Percentiles rank a stretch among this genome's conserved stretches.
Evolutionary conservation across 805 yeast genomes (phyloP).

Genomic region (Yamadazyma laniorum): DNA sequence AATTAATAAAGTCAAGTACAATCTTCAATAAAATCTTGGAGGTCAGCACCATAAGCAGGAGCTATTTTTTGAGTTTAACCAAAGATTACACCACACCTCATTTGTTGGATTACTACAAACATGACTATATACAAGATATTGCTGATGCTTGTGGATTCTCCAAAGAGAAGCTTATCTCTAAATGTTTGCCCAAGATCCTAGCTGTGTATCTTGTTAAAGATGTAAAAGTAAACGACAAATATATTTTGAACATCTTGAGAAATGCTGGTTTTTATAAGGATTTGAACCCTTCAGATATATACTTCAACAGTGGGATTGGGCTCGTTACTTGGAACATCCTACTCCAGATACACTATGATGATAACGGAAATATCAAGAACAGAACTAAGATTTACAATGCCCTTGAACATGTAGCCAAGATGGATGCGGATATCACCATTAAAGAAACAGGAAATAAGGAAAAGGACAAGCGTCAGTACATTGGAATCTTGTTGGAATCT

Average conservation of each 20-base stretch:
- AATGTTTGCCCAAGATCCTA: conserved; percentile 50
- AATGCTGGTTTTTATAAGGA: conserved; percentile 49
- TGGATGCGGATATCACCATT: conserved; percentile 11
- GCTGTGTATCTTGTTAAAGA: conserved; percentile 58
- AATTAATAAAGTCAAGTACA: conserved; percentile 57
- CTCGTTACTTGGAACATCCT: conserved; percentile 38
- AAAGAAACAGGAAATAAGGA: conserved; percentile 1
- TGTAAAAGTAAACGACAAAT: conserved; percentile 45
- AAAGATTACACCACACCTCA: conserved; percentile 74
- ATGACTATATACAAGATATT: conserved; percentile 61
- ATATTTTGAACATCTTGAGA: conserved; percentile 51
- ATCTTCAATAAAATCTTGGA: conserved; percentile 61
- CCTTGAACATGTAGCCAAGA: conserved; percentile 38
- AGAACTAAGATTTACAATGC: conserved; percentile 41
- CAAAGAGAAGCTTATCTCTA: conserved; percentile 47
- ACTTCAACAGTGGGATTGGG: conserved; percentile 35
- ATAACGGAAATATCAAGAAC: conserved; percentile 27
- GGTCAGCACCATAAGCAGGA: conserved; percentile 59
- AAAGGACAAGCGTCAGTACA: conserved; percentile 16
- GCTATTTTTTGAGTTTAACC: conserved; percentile 65
- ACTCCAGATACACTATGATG: conserved; percentile 31
- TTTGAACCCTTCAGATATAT: conserved; percentile 30
- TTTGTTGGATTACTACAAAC: conserved; percentile 62
- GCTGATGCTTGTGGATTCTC: conserved; percentile 50
- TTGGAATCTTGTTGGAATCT: conserved; percentile 42